Evolutionary conservation across 257 asterid genomes (phyloP), one percentile per base, ranked within the genome.

Genomic region (Thymus mandschuricus): DNA sequence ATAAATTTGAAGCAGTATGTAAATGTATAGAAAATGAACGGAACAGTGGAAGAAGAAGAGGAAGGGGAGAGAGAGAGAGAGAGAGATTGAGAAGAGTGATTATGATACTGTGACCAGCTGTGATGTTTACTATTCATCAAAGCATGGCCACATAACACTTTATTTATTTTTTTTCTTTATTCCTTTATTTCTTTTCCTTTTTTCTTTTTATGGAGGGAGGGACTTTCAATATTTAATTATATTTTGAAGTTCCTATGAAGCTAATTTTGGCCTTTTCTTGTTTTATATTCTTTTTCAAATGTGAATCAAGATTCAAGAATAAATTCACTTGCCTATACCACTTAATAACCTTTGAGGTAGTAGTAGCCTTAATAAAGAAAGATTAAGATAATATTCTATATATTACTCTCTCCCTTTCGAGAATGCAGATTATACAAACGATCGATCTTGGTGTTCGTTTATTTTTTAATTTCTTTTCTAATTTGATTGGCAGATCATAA

Each of bases 31-130:
- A 69, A 77, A 50, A 67, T 68, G 66, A 52, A 44, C 66, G 74
- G 30, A 61, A 61, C 50, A 21, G 78, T 55, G 28, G 64, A 48
- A 46, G 56, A 48, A 51, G 27, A 55, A 50, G 11, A 13, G 6
- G 60, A 15, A 31, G 11, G 13, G 7, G 31, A 46, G 56, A 45
- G 55, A 48, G 65, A 64, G 66, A 60, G 6, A 21, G 31, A 60
- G 66, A 56, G 81, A 70, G 81, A 57, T 72, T 73, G 80, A 71
- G 81, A 71, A 81, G 75, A 68, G 83, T 60, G 82, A 73, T 64
- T 76, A 75, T 81, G 82, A 75, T 81, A 74, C 35, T 38, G 66
- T 82, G 80, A 81, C 86, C 90, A 81, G 88, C 85, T 79, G 90
- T 86, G 90, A 86, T 77, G 83, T 71, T 49, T 69, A 73, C 84